phyloP scores from a whole-genome alignment of 306 rosid species.

The Malus orientalis region DNA sequence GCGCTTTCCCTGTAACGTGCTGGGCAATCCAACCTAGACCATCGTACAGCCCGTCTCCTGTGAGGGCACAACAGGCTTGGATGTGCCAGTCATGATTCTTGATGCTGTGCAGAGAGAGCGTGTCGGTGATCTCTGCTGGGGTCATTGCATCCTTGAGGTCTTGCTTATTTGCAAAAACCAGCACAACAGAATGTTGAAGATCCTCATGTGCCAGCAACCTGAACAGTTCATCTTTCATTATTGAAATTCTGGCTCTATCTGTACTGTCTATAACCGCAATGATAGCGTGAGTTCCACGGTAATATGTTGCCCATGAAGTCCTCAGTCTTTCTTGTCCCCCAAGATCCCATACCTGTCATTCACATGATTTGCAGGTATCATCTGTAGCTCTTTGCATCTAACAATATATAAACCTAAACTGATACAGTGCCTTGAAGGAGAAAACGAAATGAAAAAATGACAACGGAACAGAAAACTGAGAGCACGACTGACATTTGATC shows the following conservation, averaged over 20 bases:
- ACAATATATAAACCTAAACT: neutral
- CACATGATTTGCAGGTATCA: slow-evolving; percentile 2
- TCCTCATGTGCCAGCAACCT: slow-evolving; percentile 91
- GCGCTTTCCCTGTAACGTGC: slow-evolving; percentile 69
- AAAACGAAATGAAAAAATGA: neutral
- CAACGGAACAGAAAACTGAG: neutral
- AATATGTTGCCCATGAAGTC: slow-evolving; percentile 98
- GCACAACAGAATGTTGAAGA: slow-evolving; percentile 70
- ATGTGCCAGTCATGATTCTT: slow-evolving; percentile 99
- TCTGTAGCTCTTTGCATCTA: slow-evolving; percentile 1
- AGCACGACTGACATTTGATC: neutral
- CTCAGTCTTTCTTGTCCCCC: slow-evolving; percentile 97
- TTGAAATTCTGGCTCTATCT: slow-evolving; percentile 81
- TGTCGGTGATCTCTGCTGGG: slow-evolving; percentile 94
- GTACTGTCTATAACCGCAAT: slow-evolving; percentile 92
- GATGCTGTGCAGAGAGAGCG: slow-evolving; percentile 89
- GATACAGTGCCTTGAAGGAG: neutral
- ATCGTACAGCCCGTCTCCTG: slow-evolving; percentile 86
- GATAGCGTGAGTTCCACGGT: slow-evolving; percentile 89
- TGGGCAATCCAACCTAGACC: slow-evolving; percentile 96
- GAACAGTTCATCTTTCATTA: slow-evolving; percentile 94
- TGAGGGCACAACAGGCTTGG: slow-evolving; percentile 94
- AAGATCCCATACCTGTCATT: slow-evolving; percentile 93
- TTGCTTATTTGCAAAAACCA: slow-evolving; percentile 90
- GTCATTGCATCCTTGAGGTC: slow-evolving; percentile 99